Conservation (phyloP, 2,329 filamentous ascomycete genomes). For the Aspergillus bombycis region DNA sequence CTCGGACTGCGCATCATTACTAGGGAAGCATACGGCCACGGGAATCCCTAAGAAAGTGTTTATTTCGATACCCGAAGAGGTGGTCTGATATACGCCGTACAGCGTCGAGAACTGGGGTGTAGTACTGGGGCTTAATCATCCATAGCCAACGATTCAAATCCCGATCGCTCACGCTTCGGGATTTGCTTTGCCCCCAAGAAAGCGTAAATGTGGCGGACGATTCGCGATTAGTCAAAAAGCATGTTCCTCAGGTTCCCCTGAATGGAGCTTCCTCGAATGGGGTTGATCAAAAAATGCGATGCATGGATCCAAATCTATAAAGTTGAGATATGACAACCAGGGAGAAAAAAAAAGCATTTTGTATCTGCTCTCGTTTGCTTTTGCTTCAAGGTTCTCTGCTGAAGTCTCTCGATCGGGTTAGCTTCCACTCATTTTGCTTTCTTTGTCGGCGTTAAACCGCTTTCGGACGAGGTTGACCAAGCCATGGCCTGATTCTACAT, state of each 20-base stretch:
- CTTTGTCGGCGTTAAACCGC: slow-evolving; percentile 1
- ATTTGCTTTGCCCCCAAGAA: slow-evolving; percentile 30
- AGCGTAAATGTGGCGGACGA: slow-evolving; percentile 20
- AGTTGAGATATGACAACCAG: background rate
- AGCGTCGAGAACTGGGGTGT: slow-evolving; percentile 16
- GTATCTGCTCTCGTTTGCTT: background rate
- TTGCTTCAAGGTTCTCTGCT: background rate
- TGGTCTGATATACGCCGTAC: slow-evolving; percentile 27
- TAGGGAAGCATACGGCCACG: background rate
- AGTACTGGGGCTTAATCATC: slow-evolving; percentile 33
- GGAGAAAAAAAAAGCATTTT: background rate
- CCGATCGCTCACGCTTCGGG: slow-evolving; percentile 35
- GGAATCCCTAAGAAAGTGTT: slow-evolving; percentile 5
- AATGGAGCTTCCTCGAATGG: background rate
- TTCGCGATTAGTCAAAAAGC: slow-evolving; percentile 19
- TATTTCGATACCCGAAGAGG: slow-evolving; percentile 20
- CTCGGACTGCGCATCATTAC: slow-evolving; percentile 17
- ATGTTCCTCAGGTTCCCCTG: background rate
- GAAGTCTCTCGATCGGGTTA: background rate
- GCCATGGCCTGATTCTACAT: background rate
- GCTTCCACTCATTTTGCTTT: background rate
- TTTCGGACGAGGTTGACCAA: background rate
- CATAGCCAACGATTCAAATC: slow-evolving; percentile 35
- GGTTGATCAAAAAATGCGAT: background rate
- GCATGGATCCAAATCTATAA: background rate